Percentiles rank a stretch among this genome's conserved stretches.
phyloP scores from a whole-genome alignment of 2,329 filamentous ascomycete genomes.

The Ramularia endophylla region DNA sequence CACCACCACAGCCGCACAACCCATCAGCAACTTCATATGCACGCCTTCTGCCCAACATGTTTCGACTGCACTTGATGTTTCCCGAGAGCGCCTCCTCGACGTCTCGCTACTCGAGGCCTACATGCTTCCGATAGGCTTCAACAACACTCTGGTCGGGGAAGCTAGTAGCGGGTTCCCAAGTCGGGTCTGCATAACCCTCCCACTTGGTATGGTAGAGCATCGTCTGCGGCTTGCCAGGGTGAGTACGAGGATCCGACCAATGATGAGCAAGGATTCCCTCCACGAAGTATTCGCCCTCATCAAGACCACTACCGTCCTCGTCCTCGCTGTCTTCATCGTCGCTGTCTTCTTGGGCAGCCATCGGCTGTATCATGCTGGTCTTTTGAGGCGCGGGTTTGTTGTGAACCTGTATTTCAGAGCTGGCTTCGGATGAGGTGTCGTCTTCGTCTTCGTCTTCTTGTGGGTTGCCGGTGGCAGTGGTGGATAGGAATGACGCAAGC shows the following conservation, averaged over 20 bases:
- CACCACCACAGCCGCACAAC: no score
- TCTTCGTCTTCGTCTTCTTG: slow-evolving; percentile 1
- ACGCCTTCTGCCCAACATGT: no score
- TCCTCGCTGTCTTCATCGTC: slow-evolving; percentile 6
- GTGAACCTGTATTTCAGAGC: not conserved
- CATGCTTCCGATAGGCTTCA: slow-evolving; percentile 21
- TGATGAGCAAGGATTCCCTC: slow-evolving; percentile 27
- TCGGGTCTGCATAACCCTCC: slow-evolving; percentile 26
- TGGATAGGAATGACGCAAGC: slow-evolving; percentile 11
- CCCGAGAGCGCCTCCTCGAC: no score
- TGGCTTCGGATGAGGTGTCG: not conserved
- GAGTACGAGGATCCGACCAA: slow-evolving; percentile 26
- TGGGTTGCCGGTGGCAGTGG: no score
- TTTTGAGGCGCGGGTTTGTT: slow-evolving; percentile 4
- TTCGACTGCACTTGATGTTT: no score
- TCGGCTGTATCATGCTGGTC: slow-evolving; percentile 20
- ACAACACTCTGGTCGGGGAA: slow-evolving; percentile 26
- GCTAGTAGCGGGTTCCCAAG: slow-evolving; percentile 30
- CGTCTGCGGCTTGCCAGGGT: slow-evolving; percentile 23
- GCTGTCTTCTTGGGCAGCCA: slow-evolving; percentile 5
- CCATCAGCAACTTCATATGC: no score
- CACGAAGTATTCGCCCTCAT: slow-evolving; percentile 23
- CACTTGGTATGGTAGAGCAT: slow-evolving; percentile 32
- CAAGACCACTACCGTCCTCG: slow-evolving; percentile 8
- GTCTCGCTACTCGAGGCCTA: slow-evolving; percentile 15